Base-by-base conservation (phyloP, 169 alveolate species). In the Cryptosporidium felis region DNA sequence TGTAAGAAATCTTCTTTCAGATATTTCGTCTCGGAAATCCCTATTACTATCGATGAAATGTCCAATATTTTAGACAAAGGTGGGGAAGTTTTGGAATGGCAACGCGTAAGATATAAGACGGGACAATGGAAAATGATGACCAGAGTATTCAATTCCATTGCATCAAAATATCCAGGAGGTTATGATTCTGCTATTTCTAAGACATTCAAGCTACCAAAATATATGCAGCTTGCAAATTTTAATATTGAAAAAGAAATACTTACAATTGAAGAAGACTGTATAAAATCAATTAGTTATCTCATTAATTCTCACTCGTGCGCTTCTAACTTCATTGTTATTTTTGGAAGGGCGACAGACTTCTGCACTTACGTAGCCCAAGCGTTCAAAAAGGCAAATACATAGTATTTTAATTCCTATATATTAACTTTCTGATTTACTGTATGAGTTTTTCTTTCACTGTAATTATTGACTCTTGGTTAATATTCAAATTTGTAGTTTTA, bases 191-290 rank as follows among this genome's bases (percentile, higher is more conserved):
- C 45, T 8, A 36, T 74, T 18, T 34, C 74, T 8, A 21, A 74
- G 38, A 56, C 67, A 53, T 74, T 74, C 16, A 36, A 30, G 26
- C 46, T 74, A 9, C 85, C 85, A 0, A 74, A 53, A 14, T 74
- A 74, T 16, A 74, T 74, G 85, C 85, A 74, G 23, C 44, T 74
- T 34, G 85, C 74, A 5, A 42, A 74, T 23, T 74, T 74, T 26
- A 56, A 74, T 34, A 74, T 59, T 32, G 56, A 67, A 38, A 42
- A 74, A n/a, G 59, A 53, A 4, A 32, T 53, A 2, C 41, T 74
- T 21, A 18, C 85, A 1, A 21, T 74, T 74, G 60, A 14, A 53
- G 85, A 74, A 16, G 85, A 74, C 42, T 74, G 85, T 23, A 51
- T 40, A 59, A 34, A 51, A 18, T 32, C 85, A 23, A 74, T 74